These are phyloP conservation scores for Codiaeum variegatum DNA, from an alignment of 441 rosid species.

Conservation along the genomic window DNA sequence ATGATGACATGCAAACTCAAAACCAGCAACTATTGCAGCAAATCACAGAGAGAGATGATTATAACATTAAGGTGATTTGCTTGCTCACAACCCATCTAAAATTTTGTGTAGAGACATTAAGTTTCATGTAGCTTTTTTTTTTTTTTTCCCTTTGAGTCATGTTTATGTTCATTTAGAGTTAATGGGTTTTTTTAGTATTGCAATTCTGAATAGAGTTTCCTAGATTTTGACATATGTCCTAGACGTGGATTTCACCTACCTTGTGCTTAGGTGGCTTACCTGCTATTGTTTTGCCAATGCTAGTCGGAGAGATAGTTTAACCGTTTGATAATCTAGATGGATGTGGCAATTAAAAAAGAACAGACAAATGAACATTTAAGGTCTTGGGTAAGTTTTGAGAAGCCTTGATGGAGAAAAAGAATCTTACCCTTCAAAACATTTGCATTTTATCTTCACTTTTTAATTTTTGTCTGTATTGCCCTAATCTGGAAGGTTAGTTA, in stretches of 20 bases:
- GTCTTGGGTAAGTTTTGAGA: neutral
- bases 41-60: conserved; percentile 95
- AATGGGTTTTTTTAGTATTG: neutral
- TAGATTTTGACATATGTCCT: neutral
- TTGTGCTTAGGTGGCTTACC: neutral
- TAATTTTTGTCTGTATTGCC: too few species aligned
- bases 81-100: neutral
- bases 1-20: conserved; percentile 93
- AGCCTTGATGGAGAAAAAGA: too few species aligned
- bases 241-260: neutral
- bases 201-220: neutral
- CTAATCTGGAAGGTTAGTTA: too few species aligned
- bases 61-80: conserved; percentile 78
- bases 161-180: neutral
- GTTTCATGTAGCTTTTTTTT: neutral
- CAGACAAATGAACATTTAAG: neutral
- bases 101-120: neutral
- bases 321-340: neutral
- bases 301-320: neutral
- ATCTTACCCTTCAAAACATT: too few species aligned
- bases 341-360: neutral
- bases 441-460: too few species aligned
- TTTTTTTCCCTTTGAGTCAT: neutral
- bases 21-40: conserved; percentile 94
- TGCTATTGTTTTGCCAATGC: neutral